Evolutionary conservation across 2,329 filamentous ascomycete species (phyloP), one percentile per base, ranked within the genome.

Genomic region (Metarhizium rileyi): DNA sequence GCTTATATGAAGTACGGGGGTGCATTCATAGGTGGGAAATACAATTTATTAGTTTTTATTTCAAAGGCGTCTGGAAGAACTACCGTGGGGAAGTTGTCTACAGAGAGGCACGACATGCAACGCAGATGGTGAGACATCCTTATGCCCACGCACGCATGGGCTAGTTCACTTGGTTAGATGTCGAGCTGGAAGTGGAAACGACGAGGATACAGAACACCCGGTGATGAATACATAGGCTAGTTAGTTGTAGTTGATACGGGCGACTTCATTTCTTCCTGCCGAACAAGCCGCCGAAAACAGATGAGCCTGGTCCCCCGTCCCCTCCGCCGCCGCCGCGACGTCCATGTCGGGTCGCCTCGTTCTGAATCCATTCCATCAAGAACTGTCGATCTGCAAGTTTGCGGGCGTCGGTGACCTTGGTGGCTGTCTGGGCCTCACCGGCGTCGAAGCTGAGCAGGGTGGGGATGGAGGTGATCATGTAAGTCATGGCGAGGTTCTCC

Each of bases 381-480:
- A 76, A 79, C 50, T 64, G 60, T 23, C 69, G 63, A 56, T 80
- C 74, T 2, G 67, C 66, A 52, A 83, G 63, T 55, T 68, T 66
- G 50, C 67, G 68, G 16, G 66, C 73, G 56, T 81, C 76, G 3
- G 66, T 63, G 23, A 80, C 59, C 62, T 72, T 76, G 41, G 73
- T 76, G 47, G 65, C 59, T 1, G 65, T 63, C 61, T 76, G 70
- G 1, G 75, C 69, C 63, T 80, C 77, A 43, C 75, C 74, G 18
- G 70, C 71, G 51, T 79, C 76, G 57, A 82, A 81, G 58, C 72
- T 74, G 45, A 83, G 64, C 50, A 83, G 62, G 8, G 77, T 81
- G 23, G 79, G 79, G 53, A 81, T 69, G 16, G 70, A 71, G 25
- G 70, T 78, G 57, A 83, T 77, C 75, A 79, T 77, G 61, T 80